Percentiles rank a stretch among this genome's conserved stretches.
Conservation (phyloP, 1,139 yeast species). For the Candida albicans region DNA sequence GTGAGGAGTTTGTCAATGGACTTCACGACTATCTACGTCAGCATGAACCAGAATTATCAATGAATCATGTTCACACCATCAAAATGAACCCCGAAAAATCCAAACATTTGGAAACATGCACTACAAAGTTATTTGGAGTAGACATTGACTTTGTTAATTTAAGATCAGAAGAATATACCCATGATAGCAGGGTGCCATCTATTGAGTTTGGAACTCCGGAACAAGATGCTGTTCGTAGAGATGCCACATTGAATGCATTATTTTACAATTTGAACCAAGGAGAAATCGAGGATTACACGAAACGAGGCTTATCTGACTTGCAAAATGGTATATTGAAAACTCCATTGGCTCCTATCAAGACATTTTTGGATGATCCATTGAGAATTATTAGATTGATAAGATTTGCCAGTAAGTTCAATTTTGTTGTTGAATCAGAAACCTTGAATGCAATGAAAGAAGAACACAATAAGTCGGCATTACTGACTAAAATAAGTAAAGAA, state of each 20-base stretch:
- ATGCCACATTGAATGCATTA: slow-evolving; percentile 89
- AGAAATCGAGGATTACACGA: slow-evolving; percentile 82
- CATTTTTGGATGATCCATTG: slow-evolving; percentile 91
- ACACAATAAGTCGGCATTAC: slow-evolving; percentile 58
- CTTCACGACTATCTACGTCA: slow-evolving; percentile 55
- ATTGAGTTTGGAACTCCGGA: slow-evolving; percentile 82
- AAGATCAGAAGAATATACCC: slow-evolving; percentile 82
- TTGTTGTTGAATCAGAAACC: slow-evolving; percentile 60
- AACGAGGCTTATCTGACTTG: slow-evolving; percentile 70
- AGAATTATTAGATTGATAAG: slow-evolving; percentile 81
- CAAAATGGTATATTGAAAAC: slow-evolving; percentile 72
- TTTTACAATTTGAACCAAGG: slow-evolving; percentile 75
- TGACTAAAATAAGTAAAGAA: slow-evolving; percentile 81
- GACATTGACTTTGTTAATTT: slow-evolving; percentile 93
- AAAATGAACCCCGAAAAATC: slow-evolving; percentile 93
- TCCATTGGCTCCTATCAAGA: slow-evolving; percentile 79
- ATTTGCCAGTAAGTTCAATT: slow-evolving; percentile 79
- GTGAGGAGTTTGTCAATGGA: slow-evolving; percentile 78
- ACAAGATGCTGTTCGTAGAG: slow-evolving; percentile 90
- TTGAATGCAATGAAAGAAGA: slow-evolving; percentile 63
- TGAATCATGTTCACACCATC: slow-evolving; percentile 70
- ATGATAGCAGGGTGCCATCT: slow-evolving; percentile 77
- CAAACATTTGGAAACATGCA: slow-evolving; percentile 94
- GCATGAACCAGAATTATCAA: slow-evolving; percentile 42
- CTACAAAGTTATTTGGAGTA: slow-evolving; percentile 76